Conservation (phyloP, 805 yeast species). For the Jamesozyma hellenica region DNA sequence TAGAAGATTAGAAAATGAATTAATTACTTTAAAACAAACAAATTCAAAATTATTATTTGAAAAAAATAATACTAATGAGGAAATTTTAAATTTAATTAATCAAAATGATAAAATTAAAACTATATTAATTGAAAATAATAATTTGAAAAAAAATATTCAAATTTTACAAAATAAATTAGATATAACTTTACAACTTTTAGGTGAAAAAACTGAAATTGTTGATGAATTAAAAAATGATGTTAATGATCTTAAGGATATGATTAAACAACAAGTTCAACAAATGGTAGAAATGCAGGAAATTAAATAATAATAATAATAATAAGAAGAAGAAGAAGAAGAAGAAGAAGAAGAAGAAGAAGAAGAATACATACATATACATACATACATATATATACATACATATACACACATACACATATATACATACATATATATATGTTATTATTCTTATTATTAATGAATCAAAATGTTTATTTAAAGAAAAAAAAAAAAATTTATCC, state of each 20-base stretch:
- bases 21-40: constrained; percentile 55
- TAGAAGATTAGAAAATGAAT: constrained; percentile 70
- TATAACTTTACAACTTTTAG: constrained; percentile 56
- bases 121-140: constrained; percentile 28
- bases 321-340: too few species aligned
- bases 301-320: too few species aligned
- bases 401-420: not conserved
- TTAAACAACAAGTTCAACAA: constrained; percentile 77
- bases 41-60: constrained; percentile 42
- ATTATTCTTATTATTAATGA: constrained; percentile 36
- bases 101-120: constrained; percentile 39
- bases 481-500: constrained; percentile 82
- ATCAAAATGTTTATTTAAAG: constrained; percentile 57
- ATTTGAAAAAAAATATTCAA: constrained; percentile 26
- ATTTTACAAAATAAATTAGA: constrained; percentile 38
- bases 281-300: constrained; percentile 53
- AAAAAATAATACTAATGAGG: constrained; percentile 58
- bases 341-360: too few species aligned
- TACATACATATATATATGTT: not conserved
- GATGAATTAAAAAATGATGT: constrained; percentile 85
- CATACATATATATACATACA: not conserved
- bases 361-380: too few species aligned
- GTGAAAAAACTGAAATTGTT: constrained; percentile 79
- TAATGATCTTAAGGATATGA: constrained; percentile 74
- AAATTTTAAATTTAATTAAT: constrained; percentile 49